Conservation (phyloP, 108 stramenopile genomes). For the Discostella stelligeroides region DNA sequence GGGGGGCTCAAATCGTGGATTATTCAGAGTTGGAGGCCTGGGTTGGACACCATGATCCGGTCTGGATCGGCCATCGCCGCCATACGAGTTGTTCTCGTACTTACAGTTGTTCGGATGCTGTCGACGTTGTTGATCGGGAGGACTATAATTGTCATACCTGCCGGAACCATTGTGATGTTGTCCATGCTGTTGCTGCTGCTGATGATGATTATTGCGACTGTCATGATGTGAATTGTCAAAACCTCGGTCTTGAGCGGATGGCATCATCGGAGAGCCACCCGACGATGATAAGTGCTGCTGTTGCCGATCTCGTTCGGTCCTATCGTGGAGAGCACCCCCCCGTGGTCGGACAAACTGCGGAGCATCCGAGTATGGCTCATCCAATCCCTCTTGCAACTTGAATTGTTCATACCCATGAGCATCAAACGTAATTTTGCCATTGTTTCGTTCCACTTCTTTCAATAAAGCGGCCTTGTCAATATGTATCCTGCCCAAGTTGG, state of each 20-base stretch:
- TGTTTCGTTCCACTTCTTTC: conserved; percentile 63
- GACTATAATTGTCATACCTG: background rate
- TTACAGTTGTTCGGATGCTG: background rate
- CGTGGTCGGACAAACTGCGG: conserved; percentile 73
- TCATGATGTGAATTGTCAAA: no score
- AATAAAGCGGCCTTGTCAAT: conserved; percentile 72
- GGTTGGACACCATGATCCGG: background rate
- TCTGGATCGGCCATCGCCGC: background rate
- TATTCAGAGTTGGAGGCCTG: no score
- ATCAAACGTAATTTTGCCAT: conserved; percentile 80
- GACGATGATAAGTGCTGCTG: no score
- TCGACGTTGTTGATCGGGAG: background rate
- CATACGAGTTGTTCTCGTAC: no score
- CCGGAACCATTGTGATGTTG: no score
- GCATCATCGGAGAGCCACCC: no score
- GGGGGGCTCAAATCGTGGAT: no score
- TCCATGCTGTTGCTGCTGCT: no score
- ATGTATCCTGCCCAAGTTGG: conserved; percentile 83
- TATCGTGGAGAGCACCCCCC: conserved; percentile 58
- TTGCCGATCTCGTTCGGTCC: conserved; percentile 42
- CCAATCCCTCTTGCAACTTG: conserved; percentile 46
- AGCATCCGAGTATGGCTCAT: conserved; percentile 62
- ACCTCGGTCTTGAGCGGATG: no score
- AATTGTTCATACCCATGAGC: conserved; percentile 66
- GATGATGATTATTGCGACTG: no score